Evolutionary conservation across 257 asterid species (phyloP), one percentile per base, ranked within the genome.

Genomic region (Lycium barbarum): DNA sequence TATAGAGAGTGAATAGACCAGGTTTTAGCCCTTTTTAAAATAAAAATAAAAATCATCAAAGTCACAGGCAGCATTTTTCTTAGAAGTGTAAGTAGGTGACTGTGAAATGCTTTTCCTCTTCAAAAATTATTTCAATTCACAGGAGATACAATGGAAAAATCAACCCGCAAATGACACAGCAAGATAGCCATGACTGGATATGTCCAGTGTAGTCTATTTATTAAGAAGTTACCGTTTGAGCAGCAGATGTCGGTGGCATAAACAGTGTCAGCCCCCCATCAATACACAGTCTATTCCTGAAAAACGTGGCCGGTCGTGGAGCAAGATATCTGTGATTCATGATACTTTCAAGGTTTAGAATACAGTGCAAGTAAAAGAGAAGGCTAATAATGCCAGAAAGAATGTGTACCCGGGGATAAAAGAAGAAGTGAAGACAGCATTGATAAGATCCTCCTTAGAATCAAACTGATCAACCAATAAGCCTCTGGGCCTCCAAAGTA

Each of bases 191-290:
- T 70, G 79, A 70, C 33, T 40, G 13, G 33, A 70, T 54, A 70
- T 70, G 53, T 70, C 53, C 79, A 40, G 35, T 70, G 26, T 7
- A 0, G 55, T 7, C 78, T 17, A 70, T 40, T 38, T 70, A 38
- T 40, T 38, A 18, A 81, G 15, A 26, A 76, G 14, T 9, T 90
- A 96, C 99, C 88, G 98, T 96, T 73, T 91, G 89, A 81, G 93
- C 86, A 84, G 98, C 99, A 70, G 99, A 93, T 78, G 99, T 96
- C 66, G 99, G 99, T 0, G 99, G 99, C 96, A 95, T 95, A 90
- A 96, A 96, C 92, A 96, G 84, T 17, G 98, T 96, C 88, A 96
- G 86, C 17, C 98, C 98, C 73, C 98, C 99, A 78, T 96, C 99
- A 78, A 95, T 89, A 26, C 99, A 96, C 71, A 95, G 70, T 76